Evolutionary conservation across 345 rosid genomes (phyloP), one percentile per base, ranked within the genome.

Genomic region (Murraya paniculata): DNA sequence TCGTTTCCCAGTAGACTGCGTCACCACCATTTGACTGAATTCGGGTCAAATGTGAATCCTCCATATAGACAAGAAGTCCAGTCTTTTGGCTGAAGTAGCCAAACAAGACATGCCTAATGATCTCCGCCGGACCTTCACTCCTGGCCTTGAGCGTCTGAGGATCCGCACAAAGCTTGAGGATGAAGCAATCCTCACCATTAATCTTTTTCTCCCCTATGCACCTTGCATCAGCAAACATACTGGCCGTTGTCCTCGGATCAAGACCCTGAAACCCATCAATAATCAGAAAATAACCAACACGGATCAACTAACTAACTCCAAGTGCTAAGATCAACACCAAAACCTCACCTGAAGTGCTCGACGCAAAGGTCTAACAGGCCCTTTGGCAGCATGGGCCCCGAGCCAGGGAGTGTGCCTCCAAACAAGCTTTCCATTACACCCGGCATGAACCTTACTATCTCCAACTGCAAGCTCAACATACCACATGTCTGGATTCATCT

Each of bases 361-460:
- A 36, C 98, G 97, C 79, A 94, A 83, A 28, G 95, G 98, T 73
- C 98, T 90, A 36, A 94, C 90, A 6, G 98, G 98, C 28, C 98
- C 98, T 84, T 94, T 94, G 0, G 98, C 97, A 6, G 93, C 82
- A 69, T 90, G 95, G 57, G 98, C 90, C 45, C 98, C 97, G 5
- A 92, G 93, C 98, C 98, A 94, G 36, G 98, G 97, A 6, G 98
- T 94, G 82, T 94, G 98, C 77, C 98, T 74, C 98, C 98, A 94
- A 0, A 94, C 97, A 50, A 94, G 92, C 80, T 92, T 94, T 10
- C 98, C 98, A 58, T 94, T 94, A 72, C 98, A 92, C 33, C 98
- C 97, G 79, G 98, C 98, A 72, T 83, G 98, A 83, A 94, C 93
- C 79, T 94, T 94, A 74, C 90, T 87, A 58, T 93, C 97, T 38